A percentile compares a stretch with the other conserved stretches of the same genome.
These are phyloP conservation scores for Pestalotiopsis sp. DNA, from an alignment of 2,329 filamentous ascomycete species.

Conservation along the genomic window DNA sequence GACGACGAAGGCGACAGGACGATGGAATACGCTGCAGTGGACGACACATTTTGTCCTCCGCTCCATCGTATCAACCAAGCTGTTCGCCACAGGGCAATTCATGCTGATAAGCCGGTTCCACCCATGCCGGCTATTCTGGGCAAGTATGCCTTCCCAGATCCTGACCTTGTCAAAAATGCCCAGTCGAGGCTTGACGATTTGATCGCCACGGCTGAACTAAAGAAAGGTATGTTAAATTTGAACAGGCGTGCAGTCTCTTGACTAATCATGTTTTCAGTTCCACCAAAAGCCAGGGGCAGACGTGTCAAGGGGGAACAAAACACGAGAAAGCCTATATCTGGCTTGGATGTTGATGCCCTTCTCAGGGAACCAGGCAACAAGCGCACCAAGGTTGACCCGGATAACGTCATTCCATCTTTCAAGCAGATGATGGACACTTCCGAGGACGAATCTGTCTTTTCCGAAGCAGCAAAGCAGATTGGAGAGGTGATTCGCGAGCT, in stretches of 20 bases:
- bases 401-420: constrained; percentile 89
- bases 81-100: constrained; percentile 78
- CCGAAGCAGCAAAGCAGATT: constrained; percentile 75
- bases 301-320: constrained; percentile 61
- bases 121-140: constrained; percentile 66
- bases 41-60: constrained; percentile 81
- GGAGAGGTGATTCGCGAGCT: constrained; percentile 68
- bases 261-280: constrained; percentile 55
- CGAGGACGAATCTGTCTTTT: constrained; percentile 62
- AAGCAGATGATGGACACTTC: constrained; percentile 73
- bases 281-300: constrained; percentile 76
- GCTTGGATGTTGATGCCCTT: constrained; percentile 82
- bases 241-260: constrained; percentile 18
- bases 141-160: constrained; percentile 73
- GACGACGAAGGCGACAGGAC: constrained; percentile 66
- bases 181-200: constrained; percentile 63
- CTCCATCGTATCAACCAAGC: constrained; percentile 90
- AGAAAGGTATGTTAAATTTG: constrained; percentile 63
- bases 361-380: constrained; percentile 47
- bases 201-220: constrained; percentile 73
- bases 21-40: constrained; percentile 73
- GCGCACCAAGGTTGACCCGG: constrained; percentile 47
- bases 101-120: constrained; percentile 67
- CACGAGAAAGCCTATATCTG: constrained; percentile 78
- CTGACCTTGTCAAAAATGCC: constrained; percentile 64